Base-by-base conservation (phyloP, 1,139 yeast species). In the Debaryomyces sp. region DNA sequence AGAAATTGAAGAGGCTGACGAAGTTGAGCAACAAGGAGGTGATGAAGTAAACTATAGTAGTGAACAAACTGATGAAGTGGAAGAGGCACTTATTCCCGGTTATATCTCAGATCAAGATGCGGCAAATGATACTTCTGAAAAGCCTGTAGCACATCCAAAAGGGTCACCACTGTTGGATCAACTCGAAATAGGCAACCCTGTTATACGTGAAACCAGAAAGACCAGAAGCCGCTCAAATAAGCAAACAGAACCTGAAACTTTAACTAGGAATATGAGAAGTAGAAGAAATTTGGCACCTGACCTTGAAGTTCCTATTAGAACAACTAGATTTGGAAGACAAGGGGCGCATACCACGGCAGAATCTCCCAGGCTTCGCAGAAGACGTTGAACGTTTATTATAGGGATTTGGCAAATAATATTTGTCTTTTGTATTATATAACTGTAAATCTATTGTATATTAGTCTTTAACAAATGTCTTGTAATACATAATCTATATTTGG, bases 401-500 rank as follows among this genome's bases (percentile, higher is more conserved):
- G 17, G 15, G 5, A 10, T 15, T 17, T 15, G 21, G 35, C n/a
- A 35, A 35, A 35, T 13, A 13, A 22, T 24, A 13, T 37, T 37
- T 37, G n/a, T 22, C 41, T 24, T 12, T 23, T 37, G 41, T 37
- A 37, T 37, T 23, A 37, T 37, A 37, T 29, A 32, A 32, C 15
- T 26, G 35, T 44, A 38, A 38, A 26, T 44, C 43, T 32, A 48
- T 41, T 22, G 35, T 43, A 44, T 36, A 29, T 45, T 34, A 34
- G 24, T 15, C 26, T 21, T 34, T 35, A 36, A 29, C 29, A 18
- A 22, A 23, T 12, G 21, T 9, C 27, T 18, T 40, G 32, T 29
- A 42, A 32, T 21, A 22, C 13, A 13, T 30, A 27, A 18, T 41
- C 15, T 56, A 54, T 30, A 72, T 58, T 41, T 68, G 73, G 57